phyloP scores from a whole-genome alignment of 2,329 filamentous ascomycete genomes.

The Periconia macrospinosa region DNA sequence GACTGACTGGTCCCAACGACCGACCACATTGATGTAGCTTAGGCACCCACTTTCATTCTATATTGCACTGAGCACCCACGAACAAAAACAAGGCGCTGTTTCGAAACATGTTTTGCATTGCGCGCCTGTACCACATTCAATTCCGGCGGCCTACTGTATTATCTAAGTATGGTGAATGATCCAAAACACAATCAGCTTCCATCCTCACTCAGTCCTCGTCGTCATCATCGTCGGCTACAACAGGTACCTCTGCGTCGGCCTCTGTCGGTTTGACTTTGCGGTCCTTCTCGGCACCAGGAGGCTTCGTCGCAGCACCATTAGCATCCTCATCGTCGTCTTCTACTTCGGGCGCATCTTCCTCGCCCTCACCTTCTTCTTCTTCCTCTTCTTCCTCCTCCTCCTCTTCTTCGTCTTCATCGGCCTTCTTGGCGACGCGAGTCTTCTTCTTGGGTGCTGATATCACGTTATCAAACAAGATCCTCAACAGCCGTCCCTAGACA shows the following conservation, averaged over 20 bases:
- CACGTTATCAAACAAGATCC: slow-evolving; percentile 2
- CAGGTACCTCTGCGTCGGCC: slow-evolving; percentile 32
- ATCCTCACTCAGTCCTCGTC: not conserved
- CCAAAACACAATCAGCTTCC: not conserved
- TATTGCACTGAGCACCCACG: not conserved
- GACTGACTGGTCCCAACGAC: too few relatives aligned
- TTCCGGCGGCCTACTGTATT: not conserved
- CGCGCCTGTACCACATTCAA: not conserved
- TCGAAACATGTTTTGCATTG: not conserved
- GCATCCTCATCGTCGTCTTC: slow-evolving; percentile 38
- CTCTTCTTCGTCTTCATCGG: slow-evolving; percentile 32
- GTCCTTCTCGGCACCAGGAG: slow-evolving; percentile 36
- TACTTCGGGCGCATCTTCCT: slow-evolving; percentile 26
- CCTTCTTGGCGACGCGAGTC: slow-evolving; percentile 33
- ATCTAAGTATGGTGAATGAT: not conserved
- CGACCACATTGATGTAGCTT: too few relatives aligned
- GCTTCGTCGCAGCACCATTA: slow-evolving; percentile 41
- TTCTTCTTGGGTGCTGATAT: slow-evolving; percentile 39
- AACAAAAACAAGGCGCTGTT: not conserved
- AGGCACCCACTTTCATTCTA: too few relatives aligned
- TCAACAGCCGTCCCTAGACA: not conserved
- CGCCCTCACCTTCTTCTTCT: slow-evolving; percentile 27
- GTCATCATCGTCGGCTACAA: slow-evolving; percentile 34
- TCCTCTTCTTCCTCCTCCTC: slow-evolving; percentile 35
- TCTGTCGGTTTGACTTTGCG: slow-evolving; percentile 35